phyloP scores from a whole-genome alignment of 116 monocot species.

The Papilionanthe hybrid region DNA sequence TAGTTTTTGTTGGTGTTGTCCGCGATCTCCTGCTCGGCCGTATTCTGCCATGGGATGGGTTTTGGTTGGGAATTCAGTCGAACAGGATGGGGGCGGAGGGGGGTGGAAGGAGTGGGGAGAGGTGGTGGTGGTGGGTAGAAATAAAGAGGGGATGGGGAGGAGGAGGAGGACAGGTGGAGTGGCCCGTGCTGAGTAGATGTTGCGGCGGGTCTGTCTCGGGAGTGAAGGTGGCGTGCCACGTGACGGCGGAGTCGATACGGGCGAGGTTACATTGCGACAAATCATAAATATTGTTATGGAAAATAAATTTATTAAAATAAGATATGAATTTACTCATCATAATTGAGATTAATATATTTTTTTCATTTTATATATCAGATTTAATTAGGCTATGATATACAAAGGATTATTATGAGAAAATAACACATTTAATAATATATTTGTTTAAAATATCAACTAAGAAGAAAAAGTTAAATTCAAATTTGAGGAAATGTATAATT shows the following conservation, averaged over 20 bases:
- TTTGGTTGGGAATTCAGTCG: background rate
- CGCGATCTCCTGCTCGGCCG: background rate
- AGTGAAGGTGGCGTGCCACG: background rate
- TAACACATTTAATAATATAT: too few relatives aligned
- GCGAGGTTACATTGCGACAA: background rate
- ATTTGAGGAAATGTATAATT: too few relatives aligned
- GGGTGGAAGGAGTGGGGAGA: background rate
- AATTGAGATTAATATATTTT: too few relatives aligned
- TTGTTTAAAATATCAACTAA: too few relatives aligned
- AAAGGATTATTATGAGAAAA: too few relatives aligned
- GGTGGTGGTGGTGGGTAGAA: background rate
- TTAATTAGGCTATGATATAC: too few relatives aligned
- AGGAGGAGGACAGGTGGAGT: constrained; percentile 1
- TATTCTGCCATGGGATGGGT: background rate
- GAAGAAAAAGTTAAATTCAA: too few relatives aligned
- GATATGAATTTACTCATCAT: too few relatives aligned
- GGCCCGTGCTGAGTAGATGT: background rate
- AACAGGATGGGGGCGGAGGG: background rate
- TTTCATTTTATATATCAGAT: too few relatives aligned
- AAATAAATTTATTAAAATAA: too few relatives aligned
- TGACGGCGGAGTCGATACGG: constrained; percentile 1
- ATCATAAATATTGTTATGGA: too few relatives aligned
- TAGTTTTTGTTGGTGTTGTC: background rate
- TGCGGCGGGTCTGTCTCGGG: too few relatives aligned
- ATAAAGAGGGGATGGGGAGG: background rate